Evolutionary conservation across 2,329 filamentous ascomycete species (phyloP), one percentile per base, ranked within the genome.

Genomic region (Aspergillus sclerotialis): DNA sequence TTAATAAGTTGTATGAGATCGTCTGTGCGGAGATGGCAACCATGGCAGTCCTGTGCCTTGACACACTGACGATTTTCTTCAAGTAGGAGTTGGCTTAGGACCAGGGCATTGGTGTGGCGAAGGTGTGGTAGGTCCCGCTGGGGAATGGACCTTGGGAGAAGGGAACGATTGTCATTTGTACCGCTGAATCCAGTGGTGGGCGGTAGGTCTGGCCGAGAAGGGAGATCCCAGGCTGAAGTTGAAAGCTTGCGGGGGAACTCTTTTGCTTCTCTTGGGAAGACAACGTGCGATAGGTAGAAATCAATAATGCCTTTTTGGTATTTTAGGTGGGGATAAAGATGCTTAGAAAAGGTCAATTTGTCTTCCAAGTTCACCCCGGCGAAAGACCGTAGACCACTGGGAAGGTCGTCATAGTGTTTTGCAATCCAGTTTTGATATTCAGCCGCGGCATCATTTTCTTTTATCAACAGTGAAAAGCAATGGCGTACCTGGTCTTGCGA

Each of bases 111-210:
- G 0, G 82, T 88, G 32, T 83, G 76, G 1, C 58, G 60, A 24
- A 82, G 75, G 0, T 60, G 55, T 0, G 56, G 46, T 0, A 80
- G 60, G 21, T 84, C 75, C 0, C 72, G 55, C 18, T 84, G 77
- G 1, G 60, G 45, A 0, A 85, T 66, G 0, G 46, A 58, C 0
- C 80, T 46, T 0, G 81, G 80, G 0, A 86, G 60, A 0, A 80
- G 48, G n/a, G 67, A 61, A 8, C 67, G 56, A 0, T 73, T 76
- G 43, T 86, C 81, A 15, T 78, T 80, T 0, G 82, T 87, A 0
- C 82, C 81, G 35, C 78, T 83, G 47, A 87, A 87, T 0, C 82
- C 82, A 0, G 76, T 79, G 0, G 70, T 78, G 0, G 69, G 64
- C 13, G 75, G 58, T 0, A 12, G 4, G 30, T 30, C 24, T 60